Percentiles rank a stretch among this genome's conserved stretches.
Evolutionary conservation across 805 yeast species (phyloP).

Genomic region (Saturnispora kantuleensis): DNA sequence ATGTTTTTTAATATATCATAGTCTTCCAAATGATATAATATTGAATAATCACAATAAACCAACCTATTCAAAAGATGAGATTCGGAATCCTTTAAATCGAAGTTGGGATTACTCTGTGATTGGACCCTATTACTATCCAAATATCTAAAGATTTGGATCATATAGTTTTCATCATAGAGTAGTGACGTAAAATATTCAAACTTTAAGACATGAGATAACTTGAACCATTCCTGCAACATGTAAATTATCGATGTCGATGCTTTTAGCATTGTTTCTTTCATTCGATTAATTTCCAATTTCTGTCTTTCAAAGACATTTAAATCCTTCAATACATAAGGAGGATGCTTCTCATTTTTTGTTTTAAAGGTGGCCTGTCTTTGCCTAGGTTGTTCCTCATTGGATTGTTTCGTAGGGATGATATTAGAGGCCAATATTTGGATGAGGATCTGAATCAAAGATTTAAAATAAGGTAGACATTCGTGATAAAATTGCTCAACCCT

Average conservation of each 20-base stretch:
- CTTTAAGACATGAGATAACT: constrained; percentile 66
- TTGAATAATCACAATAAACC: constrained; percentile 26
- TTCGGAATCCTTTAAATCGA: constrained; percentile 22
- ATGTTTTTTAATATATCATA: constrained; percentile 21
- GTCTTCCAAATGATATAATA: constrained; percentile 19
- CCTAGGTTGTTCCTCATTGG: constrained; percentile 19
- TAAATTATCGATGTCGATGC: constrained; percentile 45
- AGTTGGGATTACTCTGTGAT: constrained; percentile 18
- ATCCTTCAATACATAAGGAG: constrained; percentile 11
- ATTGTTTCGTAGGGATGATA: constrained; percentile 19
- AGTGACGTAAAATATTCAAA: constrained; percentile 64
- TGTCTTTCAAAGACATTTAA: constrained; percentile 24
- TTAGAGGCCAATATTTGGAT: constrained; percentile 54
- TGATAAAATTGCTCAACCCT: constrained; percentile 55
- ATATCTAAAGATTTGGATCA: constrained; percentile 28
- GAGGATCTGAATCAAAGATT: constrained; percentile 55
- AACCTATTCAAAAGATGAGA: constrained; percentile 21
- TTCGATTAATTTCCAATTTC: constrained; percentile 44
- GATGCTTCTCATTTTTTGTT: constrained; percentile 6
- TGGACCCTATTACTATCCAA: constrained; percentile 23
- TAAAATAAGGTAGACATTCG: constrained; percentile 41
- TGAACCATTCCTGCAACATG: constrained; percentile 65
- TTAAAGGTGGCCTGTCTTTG: constrained; percentile 7
- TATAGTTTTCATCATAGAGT: constrained; percentile 63
- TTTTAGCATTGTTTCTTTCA: constrained; percentile 56